Evolutionary conservation across 306 rosid species (phyloP), one percentile per base, ranked within the genome.

Genomic region (Vicia villosa): DNA sequence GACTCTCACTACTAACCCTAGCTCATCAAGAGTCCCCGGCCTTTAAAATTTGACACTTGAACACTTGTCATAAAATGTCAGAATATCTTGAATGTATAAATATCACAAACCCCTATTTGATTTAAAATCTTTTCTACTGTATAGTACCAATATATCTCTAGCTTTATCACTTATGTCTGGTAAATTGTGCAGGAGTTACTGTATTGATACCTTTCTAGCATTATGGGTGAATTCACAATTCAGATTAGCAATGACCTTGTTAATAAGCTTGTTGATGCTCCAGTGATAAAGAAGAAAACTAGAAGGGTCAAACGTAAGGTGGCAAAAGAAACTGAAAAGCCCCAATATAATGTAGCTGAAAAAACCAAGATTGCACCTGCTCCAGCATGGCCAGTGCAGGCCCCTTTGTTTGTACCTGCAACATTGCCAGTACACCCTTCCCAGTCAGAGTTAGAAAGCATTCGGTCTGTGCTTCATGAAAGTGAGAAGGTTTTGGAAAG

Each of bases 161-260:
- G 15, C 58, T 9, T 57, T 55, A 28, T 56, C 65, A 38, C 51
- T 58, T 82, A 55, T 78, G 68, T 68, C 80, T 74, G 92, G 82
- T 55, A 24, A 56, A 75, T 61, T 47, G 24, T 73, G 45, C 52
- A 55, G 80, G 83, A 76, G 77, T 55, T 70, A 37, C 42, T 40
- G 45, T 66, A 73, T 49, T 63, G 57, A 34, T 72, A 71, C 66
- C 57, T 78, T 70, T 73, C 78, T 73, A 88, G 84, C 63, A 41
- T 43, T 58, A 94, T 88, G 97, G 96, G 89, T 77, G 95, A 90
- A 34, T 94, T 90, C 77, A 82, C 91, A 6, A 87, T 94, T 80
- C 95, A 94, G 74, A 83, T 94, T 57, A 88, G 87, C 86, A 69
- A 77, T 63, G 80, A 63, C 69, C 91, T 94, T 68, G 92, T 94